Conservation (phyloP, 352 stramenopile species). For the Globisporangium takayamanum region DNA sequence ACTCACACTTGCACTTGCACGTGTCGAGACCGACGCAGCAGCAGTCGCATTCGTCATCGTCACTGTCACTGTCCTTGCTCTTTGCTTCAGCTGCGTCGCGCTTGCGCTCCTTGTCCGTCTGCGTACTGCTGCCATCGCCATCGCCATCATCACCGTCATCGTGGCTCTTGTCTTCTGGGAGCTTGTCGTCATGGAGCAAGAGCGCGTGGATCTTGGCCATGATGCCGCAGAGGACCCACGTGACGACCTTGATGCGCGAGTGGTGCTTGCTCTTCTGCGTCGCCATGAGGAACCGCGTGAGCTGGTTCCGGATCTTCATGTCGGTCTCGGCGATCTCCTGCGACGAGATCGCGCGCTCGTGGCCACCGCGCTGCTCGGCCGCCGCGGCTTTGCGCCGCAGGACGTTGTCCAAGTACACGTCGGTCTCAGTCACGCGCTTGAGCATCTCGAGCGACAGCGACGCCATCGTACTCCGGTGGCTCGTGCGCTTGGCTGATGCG, state of each 20-base stretch:
- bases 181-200: constrained; percentile 62
- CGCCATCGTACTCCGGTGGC: constrained; percentile 17
- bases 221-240: constrained; percentile 81
- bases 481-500: background rate
- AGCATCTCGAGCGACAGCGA: constrained; percentile 79
- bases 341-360: constrained; percentile 44
- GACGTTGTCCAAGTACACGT: constrained; percentile 83
- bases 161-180: constrained; percentile 26
- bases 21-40: constrained; percentile 56
- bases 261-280: constrained; percentile 76
- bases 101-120: constrained; percentile 12
- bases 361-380: constrained; percentile 17
- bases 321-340: constrained; percentile 70
- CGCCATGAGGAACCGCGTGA: constrained; percentile 63
- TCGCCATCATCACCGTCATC: constrained; percentile 18
- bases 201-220: constrained; percentile 82
- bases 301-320: constrained; percentile 69
- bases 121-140: no score
- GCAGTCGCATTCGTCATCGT: constrained; percentile 71
- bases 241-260: constrained; percentile 78
- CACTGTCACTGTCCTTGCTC: constrained; percentile 21
- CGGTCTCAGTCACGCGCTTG: constrained; percentile 69
- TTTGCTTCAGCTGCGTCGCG: constrained; percentile 3
- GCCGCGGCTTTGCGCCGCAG: constrained; percentile 47
- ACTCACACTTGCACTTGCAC: constrained; percentile 51